Evolutionary conservation across 768 basidiomycete genomes (phyloP), one percentile per base, ranked within the genome.

Genomic region (Auriscalpium microsporum): DNA sequence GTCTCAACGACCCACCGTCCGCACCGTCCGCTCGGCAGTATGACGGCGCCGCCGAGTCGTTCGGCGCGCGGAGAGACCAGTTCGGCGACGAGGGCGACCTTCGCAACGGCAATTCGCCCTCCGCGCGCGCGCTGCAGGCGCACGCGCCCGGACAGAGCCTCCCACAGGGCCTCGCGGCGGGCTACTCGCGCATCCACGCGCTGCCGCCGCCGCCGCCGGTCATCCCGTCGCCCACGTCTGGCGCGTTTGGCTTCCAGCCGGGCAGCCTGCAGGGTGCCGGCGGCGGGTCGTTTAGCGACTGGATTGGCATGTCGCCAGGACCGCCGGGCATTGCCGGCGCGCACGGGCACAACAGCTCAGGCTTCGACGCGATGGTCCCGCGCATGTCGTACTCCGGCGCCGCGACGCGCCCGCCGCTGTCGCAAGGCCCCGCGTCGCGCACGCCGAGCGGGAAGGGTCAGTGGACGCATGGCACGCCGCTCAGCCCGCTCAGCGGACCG

Each of bases 81-180:
- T 75, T 63, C 48, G 49, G 58, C 13, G 63, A 62, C 3, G 45
- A 55, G 9, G 68, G 67, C n/a, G 69, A 71, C 10, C 59, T 60
- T 10, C 64, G 64, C 11, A 71, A 65, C 51, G 68, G 70, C 16
- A 69, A 83, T 1, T 86, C 84, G 13, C 88, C 93, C 0, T 79
- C 82, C 28, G 75, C 87, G 28, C 78, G 84, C n/a, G 93, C 90
- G 1, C 73, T 94, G 44, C 88, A 91, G 64, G 75, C 84, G 16
- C 93, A 94, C 61, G 91, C 90, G 1, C 93, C 94, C 0, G 93
- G 93, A 1, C 90, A 94, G 70, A 87, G 84, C 69, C 75, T 95
- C 11, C 93, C 94, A 1, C 92, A 94, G 54, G 94, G 94, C 36
- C 79, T 97, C 33, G 94, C 93, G 0, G 90, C 90, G 0, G 94